These are phyloP conservation scores for carrot (Daucus carota) DNA, from an alignment of 129 eudicot genomes.

Conservation along the genomic window DNA sequence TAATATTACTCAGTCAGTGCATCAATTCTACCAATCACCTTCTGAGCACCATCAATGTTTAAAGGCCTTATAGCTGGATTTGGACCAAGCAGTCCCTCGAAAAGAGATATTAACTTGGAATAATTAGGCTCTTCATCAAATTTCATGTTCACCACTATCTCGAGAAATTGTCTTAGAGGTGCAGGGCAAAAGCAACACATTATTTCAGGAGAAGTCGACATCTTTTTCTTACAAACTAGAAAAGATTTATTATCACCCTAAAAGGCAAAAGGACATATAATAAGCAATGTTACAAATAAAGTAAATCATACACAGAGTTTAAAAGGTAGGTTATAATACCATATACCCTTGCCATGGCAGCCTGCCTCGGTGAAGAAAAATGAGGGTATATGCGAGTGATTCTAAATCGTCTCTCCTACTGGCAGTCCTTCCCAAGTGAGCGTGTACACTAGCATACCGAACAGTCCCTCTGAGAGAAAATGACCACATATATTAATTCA, in stretches of 20 bases:
- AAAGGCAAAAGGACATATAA: not conserved
- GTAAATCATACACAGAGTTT: not conserved
- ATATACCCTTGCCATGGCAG: conserved; percentile 94
- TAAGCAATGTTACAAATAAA: not conserved
- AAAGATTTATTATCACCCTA: conserved; percentile 81
- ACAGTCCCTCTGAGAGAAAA: conserved; percentile 51
- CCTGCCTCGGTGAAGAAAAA: conserved; percentile 72
- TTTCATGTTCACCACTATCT: conserved; percentile 67
- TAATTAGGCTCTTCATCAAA: conserved; percentile 89
- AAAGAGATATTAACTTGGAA: conserved; percentile 66
- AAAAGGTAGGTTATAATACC: conserved; percentile 30
- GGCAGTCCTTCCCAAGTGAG: conserved; percentile 86
- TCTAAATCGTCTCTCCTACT: conserved; percentile 86
- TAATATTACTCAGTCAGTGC: not conserved
- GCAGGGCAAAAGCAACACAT: conserved; percentile 63
- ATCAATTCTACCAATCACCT: conserved; percentile 35
- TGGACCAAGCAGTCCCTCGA: conserved; percentile 56
- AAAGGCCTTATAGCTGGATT: conserved; percentile 70
- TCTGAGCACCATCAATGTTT: conserved; percentile 83
- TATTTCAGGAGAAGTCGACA: conserved; percentile 64
- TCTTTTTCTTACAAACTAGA: conserved; percentile 77
- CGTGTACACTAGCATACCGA: conserved; percentile 86
- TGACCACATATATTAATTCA: not conserved
- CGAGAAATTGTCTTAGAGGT: conserved; percentile 59
- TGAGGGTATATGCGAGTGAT: conserved; percentile 82